Base-by-base conservation (phyloP, 805 yeast species). In the Ogataea kodamae region DNA sequence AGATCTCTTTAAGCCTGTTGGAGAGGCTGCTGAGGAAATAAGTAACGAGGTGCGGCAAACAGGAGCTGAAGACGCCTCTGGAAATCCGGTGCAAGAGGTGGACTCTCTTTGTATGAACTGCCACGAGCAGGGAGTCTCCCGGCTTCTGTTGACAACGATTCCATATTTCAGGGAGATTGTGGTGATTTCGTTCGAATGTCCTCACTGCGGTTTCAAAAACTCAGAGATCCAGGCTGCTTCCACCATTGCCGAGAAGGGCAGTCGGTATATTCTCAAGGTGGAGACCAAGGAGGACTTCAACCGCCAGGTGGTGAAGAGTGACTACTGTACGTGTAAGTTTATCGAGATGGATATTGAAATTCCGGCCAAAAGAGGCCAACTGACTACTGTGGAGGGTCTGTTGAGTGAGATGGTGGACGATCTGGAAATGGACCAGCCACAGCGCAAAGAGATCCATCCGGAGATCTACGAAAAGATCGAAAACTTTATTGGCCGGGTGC, bases 51-150 rank as follows among this genome's bases (percentile, higher is more conserved):
- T 26, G 18, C 16, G 67, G 37, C 61, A 70, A 22, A 84, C 94
- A 1, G 95, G 92, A 14, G 90, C 89, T 15, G 64, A 64, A 4
- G 96, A 87, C 56, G 81, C 82, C 7, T 80, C 78, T 57, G 96
- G 96, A 4, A 92, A 87, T 48, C 95, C 96, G 2, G 95, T 92
- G 12, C 97, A 89, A 58, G 97, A 92, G 59, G 76, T 92, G 43
- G 90, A 90, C 55, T 87, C 97, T 6, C 64, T 92, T 23, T 92
- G 99, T 67, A 89, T 92, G 96, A 86, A 85, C 67, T 92, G 99
- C 62, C 84, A 80, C 43, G 67, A 90, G 46, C 72, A 76, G 37
- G 99, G 99, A 39, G 68, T 68, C 33, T 92, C 98, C 4, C 67
- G 94, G 46, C 59, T 92, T 57, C 67, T 92, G 25, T 67, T 92